Base-by-base conservation (phyloP, 768 basidiomycete species). In the Mycena chlorophos region DNA sequence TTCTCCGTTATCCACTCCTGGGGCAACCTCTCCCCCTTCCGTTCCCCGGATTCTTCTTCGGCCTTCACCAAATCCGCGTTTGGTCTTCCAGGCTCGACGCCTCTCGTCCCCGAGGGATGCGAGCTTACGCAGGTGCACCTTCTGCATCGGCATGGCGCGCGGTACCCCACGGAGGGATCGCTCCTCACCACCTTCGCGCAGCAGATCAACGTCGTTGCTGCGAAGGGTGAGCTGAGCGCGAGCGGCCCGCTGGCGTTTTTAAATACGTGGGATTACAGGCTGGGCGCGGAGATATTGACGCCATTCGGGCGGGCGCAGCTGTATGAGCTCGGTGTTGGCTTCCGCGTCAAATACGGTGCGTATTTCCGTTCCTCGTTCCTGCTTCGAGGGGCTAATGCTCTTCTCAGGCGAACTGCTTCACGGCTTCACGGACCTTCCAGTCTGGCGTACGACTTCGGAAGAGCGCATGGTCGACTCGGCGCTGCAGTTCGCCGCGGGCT, bases 301-400 rank as follows among this genome's bases (percentile, higher is more conserved):
- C 88, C 87, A 2, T 89, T 89, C 57, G 88, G 88, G 13, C 76
- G 89, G 37, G 79, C 82, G 54, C 86, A 91, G 56, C 65, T 90
- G 54, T 89, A 75, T 73, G 73, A 80, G 48, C 59, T 86, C 54
- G 80, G 83, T 26, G 74, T 84, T 8, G 80, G 82, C 10, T 82
- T 84, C 59, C 74, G 83, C 20, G 73, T 86, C 22, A 79, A 84
- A 71, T 89, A 88, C 59, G 87, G 40, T 42, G 40, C 40, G 86
- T 37, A 72, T 71, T 64, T 68, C 77, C 38, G 61, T 64, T 68
- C 77, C 38, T 61, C 81, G 10, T 68, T 79, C 45, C 22, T 28
- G 17, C 51, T 37, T 14, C 6, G 22, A 37, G 34, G n/a, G 34
- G 12, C 10, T 49, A 57, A 27, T 50, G 12, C 28, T 27, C 49